Conservation (phyloP, 148 eudicot species). For the Rhododendron williamsianum region DNA sequence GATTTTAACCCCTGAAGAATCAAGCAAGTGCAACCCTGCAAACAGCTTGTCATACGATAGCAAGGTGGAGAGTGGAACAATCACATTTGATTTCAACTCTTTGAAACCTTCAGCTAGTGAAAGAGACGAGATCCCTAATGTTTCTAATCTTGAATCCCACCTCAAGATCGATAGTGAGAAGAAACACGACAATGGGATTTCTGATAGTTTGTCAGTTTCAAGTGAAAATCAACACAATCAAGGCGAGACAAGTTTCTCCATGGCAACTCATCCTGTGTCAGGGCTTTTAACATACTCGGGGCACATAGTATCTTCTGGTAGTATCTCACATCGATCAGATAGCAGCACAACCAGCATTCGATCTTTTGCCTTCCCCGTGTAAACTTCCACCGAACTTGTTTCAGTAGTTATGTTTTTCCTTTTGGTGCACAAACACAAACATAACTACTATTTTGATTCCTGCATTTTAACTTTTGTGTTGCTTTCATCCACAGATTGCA, state of each 20-base stretch:
- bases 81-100: conserved; percentile 53
- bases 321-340: conserved; percentile 80
- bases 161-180: conserved; percentile 26
- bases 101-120: conserved; percentile 11
- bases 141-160: conserved; percentile 24
- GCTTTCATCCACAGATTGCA: conserved; percentile 54
- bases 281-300: conserved; percentile 51
- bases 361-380: conserved; percentile 98
- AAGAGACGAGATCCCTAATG: conserved; percentile 19
- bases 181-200: conserved; percentile 25
- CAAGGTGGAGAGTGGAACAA: conserved; percentile 48
- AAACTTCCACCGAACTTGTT: conserved; percentile 12
- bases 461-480: conserved; percentile 16
- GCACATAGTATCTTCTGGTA: conserved; percentile 49
- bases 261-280: conserved; percentile 36
- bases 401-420: neutral
- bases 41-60: conserved; percentile 36
- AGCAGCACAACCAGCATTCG: conserved; percentile 83
- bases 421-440: neutral
- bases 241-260: conserved; percentile 78
- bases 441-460: neutral
- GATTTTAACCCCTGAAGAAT: conserved; percentile 18
- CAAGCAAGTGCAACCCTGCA: conserved; percentile 16
- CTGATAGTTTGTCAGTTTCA: conserved; percentile 7
- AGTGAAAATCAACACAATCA: conserved; percentile 25